These are phyloP conservation scores for Wickerhamiella occidentalis DNA, from an alignment of 805 yeast genomes.

Conservation along the genomic window DNA sequence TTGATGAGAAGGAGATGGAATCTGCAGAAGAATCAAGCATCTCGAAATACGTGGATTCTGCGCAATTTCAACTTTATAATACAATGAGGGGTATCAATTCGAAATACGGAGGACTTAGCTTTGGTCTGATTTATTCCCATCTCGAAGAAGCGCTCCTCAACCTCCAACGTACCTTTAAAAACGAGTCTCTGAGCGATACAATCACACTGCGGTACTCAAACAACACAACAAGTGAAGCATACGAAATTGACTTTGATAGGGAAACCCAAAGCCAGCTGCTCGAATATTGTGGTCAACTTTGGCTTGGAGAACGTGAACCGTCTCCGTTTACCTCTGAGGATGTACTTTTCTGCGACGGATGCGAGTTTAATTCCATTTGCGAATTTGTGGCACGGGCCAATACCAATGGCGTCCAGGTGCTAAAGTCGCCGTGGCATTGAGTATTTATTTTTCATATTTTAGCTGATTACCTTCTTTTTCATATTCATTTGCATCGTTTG, in stretches of 20 bases:
- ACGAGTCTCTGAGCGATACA: not conserved
- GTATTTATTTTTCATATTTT: no score
- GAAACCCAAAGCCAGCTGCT: not conserved
- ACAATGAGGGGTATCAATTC: no score
- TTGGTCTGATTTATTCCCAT: no score
- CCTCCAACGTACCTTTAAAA: not conserved
- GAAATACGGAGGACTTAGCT: no score
- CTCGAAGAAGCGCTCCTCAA: not conserved
- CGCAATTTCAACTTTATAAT: no score
- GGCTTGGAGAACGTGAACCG: slow-evolving; percentile 9
- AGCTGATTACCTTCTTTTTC: no score
- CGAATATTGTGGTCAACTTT: not conserved
- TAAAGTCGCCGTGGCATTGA: no score
- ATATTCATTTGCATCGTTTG: no score
- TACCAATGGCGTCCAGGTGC: not conserved
- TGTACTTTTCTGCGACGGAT: not conserved
- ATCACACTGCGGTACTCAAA: not conserved
- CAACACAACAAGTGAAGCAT: not conserved
- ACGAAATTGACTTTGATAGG: not conserved
- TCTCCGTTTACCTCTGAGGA: not conserved
- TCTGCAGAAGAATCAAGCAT: no score
- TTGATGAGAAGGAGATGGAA: no score
- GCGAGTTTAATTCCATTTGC: slow-evolving; percentile 3
- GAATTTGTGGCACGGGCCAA: slow-evolving; percentile 1
- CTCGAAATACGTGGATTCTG: no score